Evolutionary conservation across 1,284 basidiomycete species (phyloP).

Genomic region (Pholiota adiposa): DNA sequence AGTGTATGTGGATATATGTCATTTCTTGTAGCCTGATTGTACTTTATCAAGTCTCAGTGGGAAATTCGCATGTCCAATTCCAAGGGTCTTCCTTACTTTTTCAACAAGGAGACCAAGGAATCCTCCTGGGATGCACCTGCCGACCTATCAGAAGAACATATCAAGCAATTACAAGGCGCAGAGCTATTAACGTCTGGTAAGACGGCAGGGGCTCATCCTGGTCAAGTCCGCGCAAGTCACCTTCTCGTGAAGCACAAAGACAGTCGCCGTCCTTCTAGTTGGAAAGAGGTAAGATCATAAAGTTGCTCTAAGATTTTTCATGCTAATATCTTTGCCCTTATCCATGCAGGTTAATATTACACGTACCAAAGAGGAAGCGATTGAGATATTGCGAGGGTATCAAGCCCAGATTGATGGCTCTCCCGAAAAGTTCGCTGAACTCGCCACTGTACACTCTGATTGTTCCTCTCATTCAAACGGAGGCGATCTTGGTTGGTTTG

Average conservation of each 20-base stretch:
- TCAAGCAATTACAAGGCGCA: conserved; percentile 74
- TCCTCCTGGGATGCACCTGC: conserved; percentile 88
- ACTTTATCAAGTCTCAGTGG: conserved; percentile 52
- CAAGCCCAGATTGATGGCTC: conserved; percentile 64
- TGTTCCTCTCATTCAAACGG: conserved; percentile 82
- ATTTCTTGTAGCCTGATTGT: no score
- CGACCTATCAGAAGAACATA: conserved; percentile 65
- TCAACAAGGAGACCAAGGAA: conserved; percentile 70
- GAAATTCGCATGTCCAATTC: conserved; percentile 87
- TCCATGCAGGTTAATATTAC: conserved; percentile 76
- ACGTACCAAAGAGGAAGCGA: conserved; percentile 89
- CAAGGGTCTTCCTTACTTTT: conserved; percentile 87
- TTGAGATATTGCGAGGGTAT: conserved; percentile 72
- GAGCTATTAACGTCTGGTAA: conserved; percentile 45
- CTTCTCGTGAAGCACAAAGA: conserved; percentile 91
- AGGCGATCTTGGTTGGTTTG: conserved; percentile 91
- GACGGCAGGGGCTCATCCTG: conserved; percentile 34
- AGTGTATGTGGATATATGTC: no score
- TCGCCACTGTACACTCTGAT: conserved; percentile 82
- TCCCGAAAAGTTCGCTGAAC: conserved; percentile 70
- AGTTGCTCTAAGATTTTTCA: neutral
- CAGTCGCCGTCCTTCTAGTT: conserved; percentile 87
- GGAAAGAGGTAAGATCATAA: conserved; percentile 78
- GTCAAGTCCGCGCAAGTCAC: conserved; percentile 91
- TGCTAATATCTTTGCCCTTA: neutral